Evolutionary conservation across 139 green algal genomes (phyloP), one percentile per base, ranked within the genome.

Genomic region (Coccomyxa sp.): DNA sequence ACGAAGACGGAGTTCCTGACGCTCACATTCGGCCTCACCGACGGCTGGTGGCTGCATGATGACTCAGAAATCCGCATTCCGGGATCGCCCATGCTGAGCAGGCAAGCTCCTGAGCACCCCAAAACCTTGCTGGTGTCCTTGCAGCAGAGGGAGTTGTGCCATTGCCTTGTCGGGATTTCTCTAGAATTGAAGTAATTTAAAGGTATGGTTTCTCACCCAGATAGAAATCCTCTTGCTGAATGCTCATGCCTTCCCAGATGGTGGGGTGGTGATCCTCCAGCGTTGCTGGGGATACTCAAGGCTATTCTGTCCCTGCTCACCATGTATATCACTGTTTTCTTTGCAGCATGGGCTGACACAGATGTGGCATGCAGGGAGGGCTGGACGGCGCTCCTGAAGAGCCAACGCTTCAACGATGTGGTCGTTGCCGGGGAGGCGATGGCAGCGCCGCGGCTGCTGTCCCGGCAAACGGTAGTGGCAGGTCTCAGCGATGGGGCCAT

Each of bases 41-140:
- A 82, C 79, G 79, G 79, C 79, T 82, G 79, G 79, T 82, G 79
- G 79, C 79, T 82, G 79, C 76, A 63, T 60, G 79, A 82, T 30
- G 79, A 82, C 30, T 28, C 30, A 1, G 9, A 28, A 16, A 25
- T 58, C 15, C 79, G 79, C 79, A 82, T 82, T 30, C 79, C 79
- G 0, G 79, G 79, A 28, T 74, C 79, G 15, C 79, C 79, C 14
- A n/a, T 82, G n/a, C 59, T 82, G 11, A 82, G 79, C 79, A 82
- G 79, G 79, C 59, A n/a, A n/a, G 58, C 58, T 75, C 32, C 13
- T 58, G 7, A 51, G 38, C 3, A 7, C 38, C 7, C 38, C n/a
- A n/a, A n/a, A 51, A 51, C 28, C 66, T n/a, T 7, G 66, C 66
- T 75, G 66, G 25, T 75, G 9, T n/a, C n/a, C n/a, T n/a, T n/a